Evolutionary conservation across 1,284 basidiomycete species (phyloP), one percentile per base, ranked within the genome.

Genomic region (Inonotus hispidus): DNA sequence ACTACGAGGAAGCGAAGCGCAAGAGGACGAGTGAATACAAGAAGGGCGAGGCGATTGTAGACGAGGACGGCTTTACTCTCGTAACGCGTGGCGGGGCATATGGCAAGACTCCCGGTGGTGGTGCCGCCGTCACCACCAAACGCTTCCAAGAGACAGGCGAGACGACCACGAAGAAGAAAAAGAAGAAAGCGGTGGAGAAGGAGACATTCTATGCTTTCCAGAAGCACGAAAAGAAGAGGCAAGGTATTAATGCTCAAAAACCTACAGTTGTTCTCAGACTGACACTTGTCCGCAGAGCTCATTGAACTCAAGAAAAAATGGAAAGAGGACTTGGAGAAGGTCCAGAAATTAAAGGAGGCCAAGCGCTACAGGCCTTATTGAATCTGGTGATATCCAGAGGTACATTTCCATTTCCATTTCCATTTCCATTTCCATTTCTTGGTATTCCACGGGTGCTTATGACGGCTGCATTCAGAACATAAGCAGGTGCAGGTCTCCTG

Each of bases 11-110:
- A 53, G 79, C 82, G 46, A 84, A 84, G 72, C 74, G 76, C 63
- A 85, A 82, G 69, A 87, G 84, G 64, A 81, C 84, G 66, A 72
- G 71, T 23, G 71, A 73, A 13, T 90, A 90, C 69, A 79, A 74
- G 64, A 91, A 89, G 71, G 89, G 90, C 32, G 89, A 91, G 69
- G 89, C 90, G 11, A 81, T 95, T 60, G 90, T 95, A 53, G 93
- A 96, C 72, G 92, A 92, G 65, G 93, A 96, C 66, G 93, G 93
- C 0, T 96, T 95, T 72, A 95, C 92, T 11, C 82, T 95, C 10
- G 93, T 96, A 32, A 90, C 88, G 25, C 81, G 93, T 32, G 91
- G 92, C 8, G 93, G 93, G 6, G 87, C 88, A 27, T 94, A 93
- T 69, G 93, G 93, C 2, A 82, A 92, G 68, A 92, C 92, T 0